Evolutionary conservation across 805 yeast species (phyloP), one percentile per base, ranked within the genome.

Genomic region (Myxozyma kluyveri): DNA sequence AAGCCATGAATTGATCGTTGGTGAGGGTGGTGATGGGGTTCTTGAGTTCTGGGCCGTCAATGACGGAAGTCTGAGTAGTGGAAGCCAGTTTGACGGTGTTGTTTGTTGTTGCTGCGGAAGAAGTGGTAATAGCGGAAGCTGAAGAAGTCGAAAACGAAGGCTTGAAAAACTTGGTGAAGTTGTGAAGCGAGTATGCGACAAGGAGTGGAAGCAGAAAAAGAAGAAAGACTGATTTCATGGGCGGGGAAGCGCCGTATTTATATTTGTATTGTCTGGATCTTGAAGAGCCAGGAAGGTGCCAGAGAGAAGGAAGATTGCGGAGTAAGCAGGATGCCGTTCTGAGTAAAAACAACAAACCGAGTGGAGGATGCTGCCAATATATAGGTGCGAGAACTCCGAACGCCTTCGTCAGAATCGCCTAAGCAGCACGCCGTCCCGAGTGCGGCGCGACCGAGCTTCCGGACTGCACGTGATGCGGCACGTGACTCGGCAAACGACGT

Each of bases 151-250:
- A 6, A 9, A 17, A 21, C 17, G 35, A 10, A 6, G 21, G 31
- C 9, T n/a, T 14, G 22, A 44, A 19, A 12, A 26, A 12, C 21
- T 27, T 37, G 21, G 23, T 24, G 47, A 18, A 43, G 38, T 48
- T 48, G 44, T 32, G 5, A 14, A 38, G 17, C 31, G 37, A 31
- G 24, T 24, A 40, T 4, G 56, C 52, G 17, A 39, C 29, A 23
- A 52, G 9, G 9, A 48, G 17, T 10, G 52, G 49, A 17, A 52
- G 26, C n/a, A 47, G 3, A 18, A 40, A 22, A n/a, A 52, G 35
- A 17, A 42, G 17, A 36, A 47, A n/a, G 21, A 22, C 38, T 12
- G 48, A 46, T 37, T 46, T 46, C 51, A 47, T 47, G 26, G 27
- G 38, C 45, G 41, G 33, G 23, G 43, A 27, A 4, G 35, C 6